These are phyloP conservation scores for Penicillium egyptiacum DNA, from an alignment of 495 filamentous ascomycete genomes.

Conservation along the genomic window DNA sequence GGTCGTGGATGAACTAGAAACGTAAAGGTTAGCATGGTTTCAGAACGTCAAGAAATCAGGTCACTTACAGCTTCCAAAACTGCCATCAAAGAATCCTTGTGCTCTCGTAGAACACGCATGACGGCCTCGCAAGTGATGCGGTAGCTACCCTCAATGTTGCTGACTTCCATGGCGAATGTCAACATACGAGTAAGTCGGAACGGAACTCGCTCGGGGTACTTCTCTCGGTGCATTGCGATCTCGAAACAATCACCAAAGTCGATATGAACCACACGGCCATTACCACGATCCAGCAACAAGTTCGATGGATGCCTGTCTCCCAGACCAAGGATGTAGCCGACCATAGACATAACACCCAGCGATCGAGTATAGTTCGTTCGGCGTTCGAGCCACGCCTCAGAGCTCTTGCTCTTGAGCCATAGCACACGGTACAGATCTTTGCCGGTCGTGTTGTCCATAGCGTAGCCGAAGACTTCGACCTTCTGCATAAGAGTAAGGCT, in stretches of 20 bases:
- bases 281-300: constrained; percentile 91
- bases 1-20: constrained; percentile 90
- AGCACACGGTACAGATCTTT: constrained; percentile 97
- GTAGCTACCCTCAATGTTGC: constrained; percentile 98
- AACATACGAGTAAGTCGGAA: constrained; percentile 98
- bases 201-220: constrained; percentile 95
- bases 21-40: constrained; percentile 25
- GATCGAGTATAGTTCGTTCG: constrained; percentile 98
- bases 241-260: constrained; percentile 99
- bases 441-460: constrained; percentile 96
- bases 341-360: constrained; percentile 99
- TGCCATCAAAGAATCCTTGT: constrained; percentile 98
- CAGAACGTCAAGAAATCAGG: constrained; percentile 4
- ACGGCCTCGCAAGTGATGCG: constrained; percentile 96
- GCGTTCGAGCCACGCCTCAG: constrained; percentile 94
- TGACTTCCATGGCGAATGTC: constrained; percentile 99
- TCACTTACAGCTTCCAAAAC: constrained; percentile 90
- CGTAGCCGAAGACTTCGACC: constrained; percentile 98
- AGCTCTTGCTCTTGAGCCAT: constrained; percentile 98
- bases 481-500: constrained; percentile 99
- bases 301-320: constrained; percentile 97
- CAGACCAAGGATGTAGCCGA: constrained; percentile 95
- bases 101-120: constrained; percentile 93
- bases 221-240: constrained; percentile 98
- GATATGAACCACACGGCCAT: constrained; percentile 94